Base-by-base conservation (phyloP, 345 rosid genomes). In the Raphanus sativus region DNA sequence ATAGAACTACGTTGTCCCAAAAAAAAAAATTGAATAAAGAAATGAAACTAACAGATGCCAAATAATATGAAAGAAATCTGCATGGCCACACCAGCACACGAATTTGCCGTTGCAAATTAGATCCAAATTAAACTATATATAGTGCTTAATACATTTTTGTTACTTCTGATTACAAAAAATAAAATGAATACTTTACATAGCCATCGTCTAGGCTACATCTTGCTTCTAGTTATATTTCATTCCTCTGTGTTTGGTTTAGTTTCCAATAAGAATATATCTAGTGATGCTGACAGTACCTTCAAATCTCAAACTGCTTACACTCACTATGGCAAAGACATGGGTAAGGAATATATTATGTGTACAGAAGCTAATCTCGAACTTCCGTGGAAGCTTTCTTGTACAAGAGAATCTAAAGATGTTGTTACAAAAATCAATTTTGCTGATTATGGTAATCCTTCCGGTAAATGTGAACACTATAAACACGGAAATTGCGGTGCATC, bases 371-470 rank as follows among this genome's bases (percentile, higher is more conserved):
- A 48, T 48, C 5, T 48, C 7, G 1, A n/a, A 13, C 5, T 4
- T 15, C 55, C 55, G 17, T 48, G 55, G 55, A 6, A 4, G 17
- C 6, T 48, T n/a, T 4, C 7, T 48, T 48, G 55, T 21, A 21
- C 55, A n/a, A 48, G 0, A 64, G 21, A 21, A 17, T 1, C 29
- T 17, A 21, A 26, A 36, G 40, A 56, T 15, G 58, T 74, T 55
- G 21, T 74, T 13, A 65, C 38, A 25, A 56, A 66, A 42, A 54
- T 65, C 42, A 15, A 25, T 56, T 74, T 74, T 40, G 71, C 77
- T 26, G 77, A 55, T 2, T 74, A 74, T 74, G 77, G 77, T 11
- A 38, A 65, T 54, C 71, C 77, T 25, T 25, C 38, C 16, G 77
- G 77, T 38, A 56, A 50, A 16, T 74, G 77, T 33, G 71, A 33